Evolutionary conservation across 805 yeast species (phyloP), one percentile per base, ranked within the genome.

Genomic region (Yarrowia osloensis): DNA sequence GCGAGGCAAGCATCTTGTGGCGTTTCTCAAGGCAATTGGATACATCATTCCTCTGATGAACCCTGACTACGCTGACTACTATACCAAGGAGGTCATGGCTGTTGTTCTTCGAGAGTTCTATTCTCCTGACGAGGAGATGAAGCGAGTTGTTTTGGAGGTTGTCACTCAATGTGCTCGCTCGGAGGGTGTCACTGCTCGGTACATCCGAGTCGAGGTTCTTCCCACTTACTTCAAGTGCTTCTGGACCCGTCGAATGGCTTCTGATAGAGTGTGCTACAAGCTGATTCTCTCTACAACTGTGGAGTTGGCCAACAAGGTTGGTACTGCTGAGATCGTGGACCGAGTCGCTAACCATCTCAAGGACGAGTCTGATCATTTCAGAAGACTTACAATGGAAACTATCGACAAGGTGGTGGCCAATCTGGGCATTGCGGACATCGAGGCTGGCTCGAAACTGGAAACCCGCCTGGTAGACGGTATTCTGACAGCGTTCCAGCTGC

Each of bases 71-170:
- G 87, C 92, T 1, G 85, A 86, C 66, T 89, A 86, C 74, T 92
- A 91, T 71, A 85, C 97, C 0, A 82, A 82, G 57, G 96, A 91
- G 73, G 82, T 92, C 2, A 84, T 92, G 81, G 78, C 78, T 21
- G 82, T 91, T 29, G 78, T 92, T 5, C 72, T 85, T 2, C 80
- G 95, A 66, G 96, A 93, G 76, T 90, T 91, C 71, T 76, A 79
- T 39, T 85, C 96, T 0, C 92, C 95, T 0, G 97, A 91, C 73
- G 96, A 90, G 69, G 97, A 92, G 59, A 89, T 93, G 94, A 86
- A 85, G 72, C 84, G 84, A 68, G 84, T 92, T 0, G 88, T 93
- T 2, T 76, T 95, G 68, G 79, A 82, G 33, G 90, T 90, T 8
- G 78, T 93, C 33, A 87, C 84, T 66, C 87, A 84, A 68, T 85